Percentiles rank a stretch among this genome's conserved stretches.
phyloP scores from a whole-genome alignment of 2,329 filamentous ascomycete species.

The Alternaria sp. region DNA sequence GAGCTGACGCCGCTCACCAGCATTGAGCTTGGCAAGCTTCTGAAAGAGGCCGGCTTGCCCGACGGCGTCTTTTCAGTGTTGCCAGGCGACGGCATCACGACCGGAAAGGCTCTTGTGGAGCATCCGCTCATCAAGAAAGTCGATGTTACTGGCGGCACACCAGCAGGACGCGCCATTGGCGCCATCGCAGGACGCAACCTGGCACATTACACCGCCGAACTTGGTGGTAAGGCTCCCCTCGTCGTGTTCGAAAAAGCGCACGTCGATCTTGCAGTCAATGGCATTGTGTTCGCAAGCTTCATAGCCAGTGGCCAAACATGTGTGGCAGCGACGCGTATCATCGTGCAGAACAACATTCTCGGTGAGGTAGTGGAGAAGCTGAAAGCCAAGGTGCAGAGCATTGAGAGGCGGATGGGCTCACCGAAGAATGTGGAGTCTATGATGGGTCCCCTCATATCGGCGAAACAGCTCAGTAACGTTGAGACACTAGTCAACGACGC shows the following conservation, averaged over 20 bases:
- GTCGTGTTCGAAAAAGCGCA: slow-evolving; percentile 48
- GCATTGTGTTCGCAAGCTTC: slow-evolving; percentile 52
- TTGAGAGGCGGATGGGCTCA: slow-evolving; percentile 62
- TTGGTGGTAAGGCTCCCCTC: slow-evolving; percentile 48
- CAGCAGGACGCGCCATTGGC: slow-evolving; percentile 46
- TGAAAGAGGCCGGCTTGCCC: slow-evolving; percentile 48
- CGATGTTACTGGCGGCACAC: slow-evolving; percentile 49
- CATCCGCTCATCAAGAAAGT: slow-evolving; percentile 48
- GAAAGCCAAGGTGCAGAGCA: slow-evolving; percentile 57
- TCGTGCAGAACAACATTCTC: slow-evolving; percentile 57
- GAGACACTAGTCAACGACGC: slow-evolving; percentile 46
- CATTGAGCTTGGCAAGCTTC: slow-evolving; percentile 44
- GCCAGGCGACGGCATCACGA: slow-evolving; percentile 40
- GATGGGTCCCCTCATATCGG: slow-evolving; percentile 70
- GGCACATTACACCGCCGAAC: slow-evolving; percentile 46
- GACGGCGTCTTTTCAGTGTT: slow-evolving; percentile 47
- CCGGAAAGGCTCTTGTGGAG: slow-evolving; percentile 46
- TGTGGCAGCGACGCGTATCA: slow-evolving; percentile 61
- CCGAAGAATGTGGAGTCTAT: slow-evolving; percentile 63
- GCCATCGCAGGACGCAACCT: slow-evolving; percentile 46
- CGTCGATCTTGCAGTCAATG: slow-evolving; percentile 47
- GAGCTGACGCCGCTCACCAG: slow-evolving; percentile 48
- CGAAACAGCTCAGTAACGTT: slow-evolving; percentile 53
- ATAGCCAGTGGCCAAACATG: slow-evolving; percentile 64
- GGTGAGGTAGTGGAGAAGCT: slow-evolving; percentile 48